Percentiles rank a stretch among this genome's conserved stretches.
These are phyloP conservation scores for Lotmaria passim DNA, from an alignment of 208 protist species.

Conservation along the genomic window DNA sequence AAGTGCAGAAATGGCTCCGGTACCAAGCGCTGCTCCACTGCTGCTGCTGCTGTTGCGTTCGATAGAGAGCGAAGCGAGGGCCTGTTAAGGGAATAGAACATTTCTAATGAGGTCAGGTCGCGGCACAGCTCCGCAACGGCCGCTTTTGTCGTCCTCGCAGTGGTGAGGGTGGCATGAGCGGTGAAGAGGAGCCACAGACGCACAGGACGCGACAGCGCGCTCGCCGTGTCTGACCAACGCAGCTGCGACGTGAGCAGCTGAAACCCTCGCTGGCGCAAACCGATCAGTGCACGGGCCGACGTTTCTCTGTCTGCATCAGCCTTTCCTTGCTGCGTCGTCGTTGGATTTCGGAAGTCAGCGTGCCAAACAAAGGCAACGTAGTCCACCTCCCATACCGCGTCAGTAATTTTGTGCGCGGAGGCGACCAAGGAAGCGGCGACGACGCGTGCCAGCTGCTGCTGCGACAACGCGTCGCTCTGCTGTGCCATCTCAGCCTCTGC, in stretches of 20 bases:
- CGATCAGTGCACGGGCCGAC: not conserved
- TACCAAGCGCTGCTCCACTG: not conserved
- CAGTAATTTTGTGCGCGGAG: conserved; percentile 3
- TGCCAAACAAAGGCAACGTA: conserved; percentile 26
- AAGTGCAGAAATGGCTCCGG: conserved; percentile 8
- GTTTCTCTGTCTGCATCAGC: not conserved
- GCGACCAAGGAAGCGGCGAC: not conserved
- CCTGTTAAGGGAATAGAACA: conserved; percentile 13
- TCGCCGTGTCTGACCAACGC: not conserved
- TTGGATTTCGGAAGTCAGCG: not conserved
- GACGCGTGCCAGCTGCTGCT: not conserved
- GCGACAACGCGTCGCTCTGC: not conserved
- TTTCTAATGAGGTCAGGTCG: conserved; percentile 54
- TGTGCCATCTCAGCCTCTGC: not conserved
- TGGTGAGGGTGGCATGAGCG: not conserved
- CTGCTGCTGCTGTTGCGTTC: not conserved
- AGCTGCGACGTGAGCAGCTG: conserved; percentile 23
- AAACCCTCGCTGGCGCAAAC: conserved; percentile 16
- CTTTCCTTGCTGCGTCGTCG: not conserved
- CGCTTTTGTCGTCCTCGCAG: not conserved
- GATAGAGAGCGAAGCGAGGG: not conserved
- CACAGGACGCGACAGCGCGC: conserved; percentile 9
- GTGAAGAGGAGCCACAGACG: conserved; percentile 33
- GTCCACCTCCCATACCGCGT: conserved; percentile 26
- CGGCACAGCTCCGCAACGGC: conserved; percentile 41